Percentiles rank a stretch among this genome's conserved stretches.
These are phyloP conservation scores for Albatrellus sp. DNA, from an alignment of 1,284 basidiomycete genomes.

Conservation along the genomic window DNA sequence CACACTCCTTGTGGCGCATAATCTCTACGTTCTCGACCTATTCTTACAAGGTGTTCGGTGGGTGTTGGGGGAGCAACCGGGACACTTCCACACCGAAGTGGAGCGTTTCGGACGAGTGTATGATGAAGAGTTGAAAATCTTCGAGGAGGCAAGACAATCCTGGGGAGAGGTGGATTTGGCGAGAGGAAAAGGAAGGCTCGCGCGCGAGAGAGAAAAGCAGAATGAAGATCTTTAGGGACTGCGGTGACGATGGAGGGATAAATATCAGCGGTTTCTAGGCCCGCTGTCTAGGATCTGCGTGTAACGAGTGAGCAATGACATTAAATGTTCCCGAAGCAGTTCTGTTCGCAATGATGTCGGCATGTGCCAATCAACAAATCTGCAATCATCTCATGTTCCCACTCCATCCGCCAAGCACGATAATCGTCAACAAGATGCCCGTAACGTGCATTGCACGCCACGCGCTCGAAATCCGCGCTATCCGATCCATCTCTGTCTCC, in stretches of 20 bases:
- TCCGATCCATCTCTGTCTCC: constrained; percentile 15
- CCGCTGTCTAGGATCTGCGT: background rate
- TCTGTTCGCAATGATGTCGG: too few relatives aligned
- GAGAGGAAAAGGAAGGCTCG: constrained; percentile 54
- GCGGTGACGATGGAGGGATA: constrained; percentile 7
- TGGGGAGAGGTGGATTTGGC: constrained; percentile 56
- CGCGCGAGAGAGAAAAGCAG: constrained; percentile 33
- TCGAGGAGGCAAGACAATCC: constrained; percentile 35
- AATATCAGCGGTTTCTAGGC: background rate
- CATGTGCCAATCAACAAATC: too few relatives aligned
- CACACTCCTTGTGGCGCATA: constrained; percentile 60
- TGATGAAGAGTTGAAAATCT: constrained; percentile 31
- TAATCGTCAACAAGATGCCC: constrained; percentile 20
- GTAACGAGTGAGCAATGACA: background rate
- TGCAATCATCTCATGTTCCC: background rate
- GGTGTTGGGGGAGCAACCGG: constrained; percentile 20
- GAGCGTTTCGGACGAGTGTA: constrained; percentile 37
- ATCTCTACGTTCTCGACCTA: constrained; percentile 47
- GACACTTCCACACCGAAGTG: constrained; percentile 34
- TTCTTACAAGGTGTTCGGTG: constrained; percentile 50
- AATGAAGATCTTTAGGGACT: constrained; percentile 6
- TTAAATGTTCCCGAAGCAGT: too few relatives aligned
- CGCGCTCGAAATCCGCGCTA: constrained; percentile 17
- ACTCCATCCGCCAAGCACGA: constrained; percentile 9
- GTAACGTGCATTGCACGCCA: constrained; percentile 20